Conservation (phyloP, 441 rosid species). For the Breynia disticha region DNA sequence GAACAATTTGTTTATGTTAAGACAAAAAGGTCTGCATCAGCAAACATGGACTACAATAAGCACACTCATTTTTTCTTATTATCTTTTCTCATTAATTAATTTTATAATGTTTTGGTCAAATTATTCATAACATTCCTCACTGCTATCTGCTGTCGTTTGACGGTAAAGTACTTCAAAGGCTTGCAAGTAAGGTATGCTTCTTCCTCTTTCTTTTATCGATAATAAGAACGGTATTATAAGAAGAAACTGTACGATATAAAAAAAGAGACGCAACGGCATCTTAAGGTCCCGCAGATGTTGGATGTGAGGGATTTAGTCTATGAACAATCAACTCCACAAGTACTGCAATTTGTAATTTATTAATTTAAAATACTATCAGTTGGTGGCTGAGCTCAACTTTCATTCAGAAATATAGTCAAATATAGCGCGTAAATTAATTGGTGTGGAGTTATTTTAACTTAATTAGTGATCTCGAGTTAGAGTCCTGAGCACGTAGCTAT, state of each 20-base stretch:
- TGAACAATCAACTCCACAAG: neutral
- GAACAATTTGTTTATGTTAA: neutral
- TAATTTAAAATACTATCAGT: neutral
- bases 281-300: neutral
- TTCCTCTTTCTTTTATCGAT: too few species aligned
- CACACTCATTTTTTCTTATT: neutral
- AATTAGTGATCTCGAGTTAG: too few species aligned
- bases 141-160: too few species aligned
- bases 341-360: neutral
- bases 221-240: too few species aligned
- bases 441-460: too few species aligned
- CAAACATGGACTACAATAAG: neutral
- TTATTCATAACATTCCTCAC: too few species aligned
- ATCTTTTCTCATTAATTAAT: too few species aligned
- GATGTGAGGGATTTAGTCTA: neutral
- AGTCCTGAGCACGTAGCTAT: too few species aligned
- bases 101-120: too few species aligned
- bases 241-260: neutral
- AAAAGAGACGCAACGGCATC: neutral
- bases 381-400: neutral
- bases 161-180: too few species aligned
- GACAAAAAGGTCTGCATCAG: constrained; percentile 9
- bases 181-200: too few species aligned
- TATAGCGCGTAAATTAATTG: too few species aligned
- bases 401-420: neutral